Conservation (phyloP, 805 yeast genomes). For the Cephaloascus albidus region DNA sequence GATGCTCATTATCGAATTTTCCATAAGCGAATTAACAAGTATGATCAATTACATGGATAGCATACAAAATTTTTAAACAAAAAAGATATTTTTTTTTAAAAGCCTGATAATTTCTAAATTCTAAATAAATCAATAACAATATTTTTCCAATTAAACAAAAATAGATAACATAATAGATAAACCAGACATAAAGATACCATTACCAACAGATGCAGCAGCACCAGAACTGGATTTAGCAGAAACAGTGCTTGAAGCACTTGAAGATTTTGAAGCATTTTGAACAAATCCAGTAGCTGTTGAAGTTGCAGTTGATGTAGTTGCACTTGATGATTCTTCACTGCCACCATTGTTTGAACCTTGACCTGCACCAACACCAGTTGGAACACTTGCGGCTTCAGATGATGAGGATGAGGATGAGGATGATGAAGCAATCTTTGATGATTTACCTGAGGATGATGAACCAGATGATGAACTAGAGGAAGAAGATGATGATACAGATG, state of each 20-base stretch:
- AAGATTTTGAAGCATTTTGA: not conserved
- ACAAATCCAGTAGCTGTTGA: not conserved
- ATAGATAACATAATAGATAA: too few species aligned
- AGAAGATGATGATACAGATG: not conserved
- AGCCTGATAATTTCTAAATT: too few species aligned
- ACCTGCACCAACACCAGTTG: not conserved
- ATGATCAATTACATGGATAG: too few species aligned
- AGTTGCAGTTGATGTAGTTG: not conserved
- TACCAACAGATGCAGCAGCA: too few species aligned
- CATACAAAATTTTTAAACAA: too few species aligned
- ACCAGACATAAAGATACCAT: too few species aligned
- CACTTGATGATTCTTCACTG: not conserved
- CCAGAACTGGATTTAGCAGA: not conserved
- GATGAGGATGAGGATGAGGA: not conserved
- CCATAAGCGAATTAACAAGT: too few species aligned
- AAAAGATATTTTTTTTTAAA: too few species aligned
- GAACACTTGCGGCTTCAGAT: not conserved
- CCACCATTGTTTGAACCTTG: not conserved
- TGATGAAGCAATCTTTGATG: not conserved
- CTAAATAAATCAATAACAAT: too few species aligned
- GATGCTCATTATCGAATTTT: too few species aligned
- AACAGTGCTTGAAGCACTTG: too few species aligned
- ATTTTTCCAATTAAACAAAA: too few species aligned
- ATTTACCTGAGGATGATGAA: not conserved
- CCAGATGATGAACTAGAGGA: not conserved